Base-by-base conservation (phyloP, 2,329 filamentous ascomycete species). In the Fusarium sp. region DNA sequence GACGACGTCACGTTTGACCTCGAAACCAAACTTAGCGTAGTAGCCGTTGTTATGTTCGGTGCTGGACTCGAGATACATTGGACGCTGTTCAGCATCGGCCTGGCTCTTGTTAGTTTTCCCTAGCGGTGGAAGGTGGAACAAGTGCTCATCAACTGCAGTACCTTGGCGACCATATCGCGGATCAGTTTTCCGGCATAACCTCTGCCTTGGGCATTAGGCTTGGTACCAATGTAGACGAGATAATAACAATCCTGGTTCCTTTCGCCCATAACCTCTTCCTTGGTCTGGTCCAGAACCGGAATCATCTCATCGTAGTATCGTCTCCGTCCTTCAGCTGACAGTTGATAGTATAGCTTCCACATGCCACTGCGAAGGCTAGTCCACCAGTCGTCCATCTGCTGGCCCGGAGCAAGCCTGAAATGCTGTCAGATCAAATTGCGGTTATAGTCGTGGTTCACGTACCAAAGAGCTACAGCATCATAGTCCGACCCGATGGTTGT, bases 171-270 rank as follows among this genome's bases (percentile, higher is more conserved):
- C 83, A 94, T 91, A 79, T 93, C 86, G 80, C 91, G 87, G 73
- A 96, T 90, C 71, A 95, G 86, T 83, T 90, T 91, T 75, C 87
- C 87, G 22, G 90, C 93, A 81, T 94, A 94, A 17, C 94, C 94
- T 76, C 91, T 91, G 54, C 93, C 90, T 69, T 92, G 89, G 9
- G 91, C 90, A 70, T 86, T 87, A 39, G 92, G 90, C 81, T 91
- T 92, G 57, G 93, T 95, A 71, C 94, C 94, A 70, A 97, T 86
- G 82, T 96, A 96, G 54, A 95, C 93, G 62, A 97, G 90, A 81
- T 96, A 96, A 87, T 93, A 96, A 79, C 89, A 91, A 69, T 92
- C 86, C 75, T 86, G 81, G 79, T 94, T 91, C 57, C 90, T 87
- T 44, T 88, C 85, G 28, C 92, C 91, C 81, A 96, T 88, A 70